Evolutionary conservation across 192 early-diverging fungal genomes (phyloP).

Genomic region (Coemansia sp.): DNA sequence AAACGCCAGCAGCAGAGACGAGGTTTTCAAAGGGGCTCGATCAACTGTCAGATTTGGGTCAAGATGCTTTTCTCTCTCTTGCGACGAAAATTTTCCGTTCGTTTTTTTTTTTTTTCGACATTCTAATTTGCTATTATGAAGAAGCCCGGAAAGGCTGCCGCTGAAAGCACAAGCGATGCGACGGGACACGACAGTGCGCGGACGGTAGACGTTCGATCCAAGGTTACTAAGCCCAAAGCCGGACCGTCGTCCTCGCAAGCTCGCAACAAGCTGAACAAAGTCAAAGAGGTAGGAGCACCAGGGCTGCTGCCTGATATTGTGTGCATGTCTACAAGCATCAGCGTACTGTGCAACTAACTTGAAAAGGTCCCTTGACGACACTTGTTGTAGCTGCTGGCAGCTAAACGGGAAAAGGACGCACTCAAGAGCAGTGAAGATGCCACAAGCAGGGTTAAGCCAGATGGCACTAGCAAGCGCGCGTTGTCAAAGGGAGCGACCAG

Average conservation of each 20-base stretch:
- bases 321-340: not conserved
- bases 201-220: slow-evolving; percentile 1
- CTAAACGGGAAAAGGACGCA: slow-evolving; percentile 12
- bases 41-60: not conserved
- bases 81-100: not conserved
- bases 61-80: not conserved
- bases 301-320: not conserved
- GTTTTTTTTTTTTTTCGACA: not conserved
- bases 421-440: not conserved
- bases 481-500: not conserved
- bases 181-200: not conserved
- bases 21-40: not conserved
- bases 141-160: not conserved
- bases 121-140: slow-evolving; percentile 2
- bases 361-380: not conserved
- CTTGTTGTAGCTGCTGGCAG: slow-evolving; percentile 12
- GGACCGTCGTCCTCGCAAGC: slow-evolving; percentile 10
- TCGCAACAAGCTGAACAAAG: slow-evolving; percentile 29
- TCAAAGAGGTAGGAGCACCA: slow-evolving; percentile 28
- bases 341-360: not conserved
- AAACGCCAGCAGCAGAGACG: not conserved
- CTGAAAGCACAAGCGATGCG: not conserved
- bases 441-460: not conserved
- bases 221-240: slow-evolving; percentile 20
- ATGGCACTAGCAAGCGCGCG: not conserved